Conservation (phyloP, 2,329 filamentous ascomycete species). For the Penicillium thymicola region DNA sequence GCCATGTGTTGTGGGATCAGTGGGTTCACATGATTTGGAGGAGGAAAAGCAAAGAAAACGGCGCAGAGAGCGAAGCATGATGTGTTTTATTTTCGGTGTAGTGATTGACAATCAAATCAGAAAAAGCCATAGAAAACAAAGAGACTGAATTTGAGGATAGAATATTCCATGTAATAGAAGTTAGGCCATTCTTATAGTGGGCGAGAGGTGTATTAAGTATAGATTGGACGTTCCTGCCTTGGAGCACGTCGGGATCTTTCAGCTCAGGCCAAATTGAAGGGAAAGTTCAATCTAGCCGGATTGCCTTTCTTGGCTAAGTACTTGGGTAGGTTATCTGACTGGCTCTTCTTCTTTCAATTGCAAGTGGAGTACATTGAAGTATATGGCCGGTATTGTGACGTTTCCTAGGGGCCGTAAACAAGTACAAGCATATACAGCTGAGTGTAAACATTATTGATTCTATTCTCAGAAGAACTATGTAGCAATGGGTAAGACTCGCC, state of each 20-base stretch:
- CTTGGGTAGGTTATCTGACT: background rate
- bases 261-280: background rate
- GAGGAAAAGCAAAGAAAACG: slow-evolving; percentile 20
- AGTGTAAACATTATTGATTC: background rate
- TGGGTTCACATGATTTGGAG: background rate
- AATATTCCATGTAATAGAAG: background rate
- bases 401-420: background rate
- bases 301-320: background rate
- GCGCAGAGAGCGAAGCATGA: slow-evolving; percentile 15
- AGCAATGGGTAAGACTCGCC: background rate
- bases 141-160: background rate
- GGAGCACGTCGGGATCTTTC: background rate
- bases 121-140: background rate
- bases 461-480: background rate
- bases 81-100: background rate
- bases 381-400: background rate
- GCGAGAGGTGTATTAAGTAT: background rate
- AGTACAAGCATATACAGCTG: background rate
- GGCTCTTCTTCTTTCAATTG: background rate
- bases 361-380: background rate
- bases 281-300: background rate
- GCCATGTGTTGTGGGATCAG: background rate
- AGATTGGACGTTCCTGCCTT: background rate
- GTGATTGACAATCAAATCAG: background rate
- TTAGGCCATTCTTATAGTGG: background rate